Conservation (phyloP, 2,329 filamentous ascomycete species). For the Penicillium polonicum region DNA sequence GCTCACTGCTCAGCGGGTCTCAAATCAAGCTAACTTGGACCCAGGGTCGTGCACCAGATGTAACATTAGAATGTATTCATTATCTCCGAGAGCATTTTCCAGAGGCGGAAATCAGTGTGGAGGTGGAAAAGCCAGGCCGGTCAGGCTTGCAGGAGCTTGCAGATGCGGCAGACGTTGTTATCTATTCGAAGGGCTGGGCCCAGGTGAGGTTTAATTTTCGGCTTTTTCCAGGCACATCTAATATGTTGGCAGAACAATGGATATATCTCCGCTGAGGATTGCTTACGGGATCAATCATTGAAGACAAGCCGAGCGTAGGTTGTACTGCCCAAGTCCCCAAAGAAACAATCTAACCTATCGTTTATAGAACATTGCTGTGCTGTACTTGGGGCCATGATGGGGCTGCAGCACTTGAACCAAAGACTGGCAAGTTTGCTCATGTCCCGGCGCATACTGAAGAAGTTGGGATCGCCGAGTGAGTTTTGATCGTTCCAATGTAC, state of each 20-base stretch:
- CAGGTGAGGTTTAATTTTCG: slow-evolving; percentile 48
- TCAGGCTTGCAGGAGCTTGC: slow-evolving; percentile 60
- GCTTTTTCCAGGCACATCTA: not conserved
- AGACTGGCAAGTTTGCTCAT: slow-evolving; percentile 36
- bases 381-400: slow-evolving; percentile 62
- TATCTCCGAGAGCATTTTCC: slow-evolving; percentile 52
- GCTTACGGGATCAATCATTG: slow-evolving; percentile 49
- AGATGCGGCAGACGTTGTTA: slow-evolving; percentile 65
- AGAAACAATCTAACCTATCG: not conserved
- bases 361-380: slow-evolving; percentile 48
- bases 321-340: not conserved
- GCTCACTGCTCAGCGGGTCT: not conserved
- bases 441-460: slow-evolving; percentile 45
- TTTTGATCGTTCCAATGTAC: slow-evolving; percentile 15
- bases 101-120: slow-evolving; percentile 61
- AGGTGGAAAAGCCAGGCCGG: slow-evolving; percentile 68
- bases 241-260: slow-evolving; percentile 31
- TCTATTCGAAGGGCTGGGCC: slow-evolving; percentile 71
- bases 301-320: slow-evolving; percentile 49
- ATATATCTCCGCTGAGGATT: slow-evolving; percentile 51
- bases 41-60: slow-evolving; percentile 63
- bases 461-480: slow-evolving; percentile 59
- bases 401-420: slow-evolving; percentile 49
- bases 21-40: not conserved
- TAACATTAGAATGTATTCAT: slow-evolving; percentile 59